A percentile compares a stretch with the other conserved stretches of the same genome.
These are phyloP conservation scores for Cladosporium oxysporum DNA, from an alignment of 2,329 filamentous ascomycete species.

Conservation along the genomic window DNA sequence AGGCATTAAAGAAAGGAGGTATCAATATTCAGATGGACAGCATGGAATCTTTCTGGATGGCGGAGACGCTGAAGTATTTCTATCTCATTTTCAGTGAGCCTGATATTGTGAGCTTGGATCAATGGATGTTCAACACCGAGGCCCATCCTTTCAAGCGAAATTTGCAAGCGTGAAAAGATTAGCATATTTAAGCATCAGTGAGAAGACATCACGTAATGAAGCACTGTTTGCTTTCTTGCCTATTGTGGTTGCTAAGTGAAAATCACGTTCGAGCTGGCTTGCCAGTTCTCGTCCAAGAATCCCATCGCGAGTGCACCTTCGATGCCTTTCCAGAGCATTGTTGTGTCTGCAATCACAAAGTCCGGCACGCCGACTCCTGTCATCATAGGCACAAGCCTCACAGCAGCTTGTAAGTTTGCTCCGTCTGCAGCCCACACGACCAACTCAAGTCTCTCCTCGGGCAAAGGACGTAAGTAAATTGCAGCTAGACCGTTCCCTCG, in stretches of 20 bases:
- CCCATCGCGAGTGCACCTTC: slow-evolving; percentile 57
- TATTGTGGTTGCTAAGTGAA: neutral
- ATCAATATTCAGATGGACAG: slow-evolving; percentile 40
- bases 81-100: slow-evolving; percentile 50
- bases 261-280: slow-evolving; percentile 11
- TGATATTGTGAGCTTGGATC: slow-evolving; percentile 46
- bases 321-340: slow-evolving; percentile 53
- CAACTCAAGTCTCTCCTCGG: slow-evolving; percentile 52
- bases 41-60: slow-evolving; percentile 55
- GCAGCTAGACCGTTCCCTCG: slow-evolving; percentile 45
- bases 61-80: slow-evolving; percentile 54
- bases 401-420: slow-evolving; percentile 50
- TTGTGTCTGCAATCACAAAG: slow-evolving; percentile 53
- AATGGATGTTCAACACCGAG: slow-evolving; percentile 54
- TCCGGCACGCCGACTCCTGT: slow-evolving; percentile 61
- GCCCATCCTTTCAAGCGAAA: slow-evolving; percentile 48
- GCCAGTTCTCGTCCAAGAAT: slow-evolving; percentile 58
- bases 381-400: slow-evolving; percentile 56
- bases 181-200: neutral
- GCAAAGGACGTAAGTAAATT: slow-evolving; percentile 54
- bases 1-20: slow-evolving; percentile 36
- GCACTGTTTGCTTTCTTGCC: neutral
- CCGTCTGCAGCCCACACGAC: slow-evolving; percentile 58
- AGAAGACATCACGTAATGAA: neutral
- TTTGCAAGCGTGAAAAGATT: neutral